These are phyloP conservation scores for Amyloporia xantha DNA, from an alignment of 768 basidiomycete genomes.

Conservation along the genomic window DNA sequence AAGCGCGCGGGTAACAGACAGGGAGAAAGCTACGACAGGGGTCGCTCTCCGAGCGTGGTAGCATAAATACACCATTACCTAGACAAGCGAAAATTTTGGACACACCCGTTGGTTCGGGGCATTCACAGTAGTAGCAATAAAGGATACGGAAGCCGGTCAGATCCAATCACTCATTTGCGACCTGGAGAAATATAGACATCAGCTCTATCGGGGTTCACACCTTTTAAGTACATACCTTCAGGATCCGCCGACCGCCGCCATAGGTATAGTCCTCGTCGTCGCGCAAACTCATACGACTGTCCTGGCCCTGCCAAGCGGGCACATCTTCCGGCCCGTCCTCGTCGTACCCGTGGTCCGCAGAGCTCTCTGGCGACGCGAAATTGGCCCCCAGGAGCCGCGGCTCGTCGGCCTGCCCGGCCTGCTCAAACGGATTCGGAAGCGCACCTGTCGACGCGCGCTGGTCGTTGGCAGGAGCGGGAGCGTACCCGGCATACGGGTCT, in stretches of 20 bases:
- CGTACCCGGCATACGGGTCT: constrained; percentile 23
- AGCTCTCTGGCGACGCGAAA: constrained; percentile 14
- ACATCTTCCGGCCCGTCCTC: constrained; percentile 6
- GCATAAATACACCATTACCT: too few relatives aligned
- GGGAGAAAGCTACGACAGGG: too few relatives aligned
- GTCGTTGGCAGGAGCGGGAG: constrained; percentile 3
- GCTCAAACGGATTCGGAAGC: constrained; percentile 8
- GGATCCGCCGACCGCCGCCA: constrained; percentile 22
- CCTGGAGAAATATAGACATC: not conserved
- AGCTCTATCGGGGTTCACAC: not conserved
- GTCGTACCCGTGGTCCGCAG: constrained; percentile 9
- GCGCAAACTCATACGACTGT: constrained; percentile 20
- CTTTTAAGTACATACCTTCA: constrained; percentile 19
- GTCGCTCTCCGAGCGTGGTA: too few relatives aligned
- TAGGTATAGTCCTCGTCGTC: constrained; percentile 30
- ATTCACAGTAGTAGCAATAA: too few relatives aligned
- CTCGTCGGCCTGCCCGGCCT: not conserved
- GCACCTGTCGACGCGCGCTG: not conserved
- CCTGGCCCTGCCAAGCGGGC: constrained; percentile 12
- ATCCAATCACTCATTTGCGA: constrained; percentile 5
- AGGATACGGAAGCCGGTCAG: too few relatives aligned
- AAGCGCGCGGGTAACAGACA: too few relatives aligned
- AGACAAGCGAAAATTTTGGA: too few relatives aligned
- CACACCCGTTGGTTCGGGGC: too few relatives aligned
- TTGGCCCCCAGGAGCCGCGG: constrained; percentile 8